phyloP scores from a whole-genome alignment of 1,284 basidiomycete genomes.

The Sanghuangporus sanghuang region DNA sequence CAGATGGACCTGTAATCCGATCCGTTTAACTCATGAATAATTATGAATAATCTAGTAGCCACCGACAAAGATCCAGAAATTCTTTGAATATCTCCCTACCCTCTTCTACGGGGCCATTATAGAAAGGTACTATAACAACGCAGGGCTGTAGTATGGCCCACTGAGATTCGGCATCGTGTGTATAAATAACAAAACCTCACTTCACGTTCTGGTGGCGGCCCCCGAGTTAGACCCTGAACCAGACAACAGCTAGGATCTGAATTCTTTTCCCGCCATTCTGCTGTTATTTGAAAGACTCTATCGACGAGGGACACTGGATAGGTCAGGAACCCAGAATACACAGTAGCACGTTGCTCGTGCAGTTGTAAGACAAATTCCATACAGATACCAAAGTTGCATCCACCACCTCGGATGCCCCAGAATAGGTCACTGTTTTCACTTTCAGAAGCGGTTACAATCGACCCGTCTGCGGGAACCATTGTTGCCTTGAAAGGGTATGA shows the following conservation, averaged over 20 bases:
- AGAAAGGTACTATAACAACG: slow-evolving; percentile 32
- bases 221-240: slow-evolving; percentile 28
- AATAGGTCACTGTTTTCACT: slow-evolving; percentile 47
- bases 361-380: slow-evolving; percentile 47
- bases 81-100: slow-evolving; percentile 39
- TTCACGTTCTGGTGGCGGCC: slow-evolving; percentile 26
- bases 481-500: slow-evolving; percentile 33
- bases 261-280: slow-evolving; percentile 26
- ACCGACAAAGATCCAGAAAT: slow-evolving; percentile 39
- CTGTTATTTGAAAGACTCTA: slow-evolving; percentile 31
- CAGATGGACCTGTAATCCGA: slow-evolving; percentile 31
- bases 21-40: neutral
- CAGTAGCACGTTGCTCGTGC: slow-evolving; percentile 41
- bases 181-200: slow-evolving; percentile 20
- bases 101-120: slow-evolving; percentile 44
- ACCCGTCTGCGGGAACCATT: slow-evolving; percentile 48
- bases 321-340: slow-evolving; percentile 37
- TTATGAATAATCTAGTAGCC: neutral
- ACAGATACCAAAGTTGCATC: slow-evolving; percentile 54
- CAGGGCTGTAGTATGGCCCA: neutral
- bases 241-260: slow-evolving; percentile 32
- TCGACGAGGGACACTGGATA: slow-evolving; percentile 30
- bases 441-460: slow-evolving; percentile 36
- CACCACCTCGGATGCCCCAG: slow-evolving; percentile 53
- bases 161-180: neutral